Conservation (phyloP, 2,329 filamentous ascomycete genomes). For the Gliomastix tumulicola region DNA sequence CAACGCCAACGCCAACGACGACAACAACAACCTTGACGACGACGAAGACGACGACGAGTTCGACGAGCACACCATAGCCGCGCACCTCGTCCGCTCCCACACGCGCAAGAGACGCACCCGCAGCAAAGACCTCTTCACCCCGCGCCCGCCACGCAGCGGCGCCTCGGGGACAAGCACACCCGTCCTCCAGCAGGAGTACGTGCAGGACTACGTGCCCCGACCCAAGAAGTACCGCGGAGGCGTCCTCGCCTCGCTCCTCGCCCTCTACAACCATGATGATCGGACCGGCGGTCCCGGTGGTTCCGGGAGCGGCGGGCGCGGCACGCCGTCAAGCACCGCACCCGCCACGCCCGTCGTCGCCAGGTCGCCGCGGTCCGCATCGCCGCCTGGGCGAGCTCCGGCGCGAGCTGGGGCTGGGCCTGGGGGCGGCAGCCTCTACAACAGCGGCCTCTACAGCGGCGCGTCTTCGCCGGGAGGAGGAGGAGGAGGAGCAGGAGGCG, state of each 20-base stretch:
- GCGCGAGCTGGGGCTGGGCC: no score
- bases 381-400: conserved; percentile 28
- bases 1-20: conserved; percentile 10
- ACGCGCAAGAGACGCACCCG: conserved; percentile 13
- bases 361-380: conserved; percentile 35
- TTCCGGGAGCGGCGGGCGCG: conserved; percentile 27
- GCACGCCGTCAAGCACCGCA: conserved; percentile 25
- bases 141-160: conserved; percentile 11
- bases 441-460: no score
- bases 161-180: conserved; percentile 29
- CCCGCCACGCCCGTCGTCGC: conserved; percentile 28
- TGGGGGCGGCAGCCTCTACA: no score
- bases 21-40: no score
- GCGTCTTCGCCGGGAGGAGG: no score
- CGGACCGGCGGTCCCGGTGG: conserved; percentile 9
- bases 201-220: conserved; percentile 52
- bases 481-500: no score
- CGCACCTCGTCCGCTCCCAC: conserved; percentile 22
- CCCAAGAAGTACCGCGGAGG: conserved; percentile 66
- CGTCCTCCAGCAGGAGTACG: conserved; percentile 39
- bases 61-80: conserved; percentile 2
- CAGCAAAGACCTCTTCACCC: conserved; percentile 22
- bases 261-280: conserved; percentile 52
- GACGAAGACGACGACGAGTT: conserved; percentile 15
- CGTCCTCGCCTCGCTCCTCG: conserved; percentile 65